Base-by-base conservation (phyloP, 768 basidiomycete species). In the Udeniomyces megalosporus region DNA sequence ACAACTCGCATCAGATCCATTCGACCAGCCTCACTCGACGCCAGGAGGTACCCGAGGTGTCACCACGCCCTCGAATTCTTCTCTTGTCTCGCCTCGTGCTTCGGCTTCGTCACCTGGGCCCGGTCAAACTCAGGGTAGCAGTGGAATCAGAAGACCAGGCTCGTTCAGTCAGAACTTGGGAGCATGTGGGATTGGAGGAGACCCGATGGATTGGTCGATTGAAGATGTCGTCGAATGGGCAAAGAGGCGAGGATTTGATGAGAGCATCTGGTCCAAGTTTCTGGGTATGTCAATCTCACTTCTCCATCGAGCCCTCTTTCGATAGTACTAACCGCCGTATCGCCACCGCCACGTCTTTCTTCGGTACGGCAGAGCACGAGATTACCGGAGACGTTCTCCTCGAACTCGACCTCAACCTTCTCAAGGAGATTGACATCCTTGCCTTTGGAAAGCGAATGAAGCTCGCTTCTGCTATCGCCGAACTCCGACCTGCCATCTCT, bases 301-400 rank as follows among this genome's bases (percentile, higher is more conserved):
- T 49, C 31, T 31, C 22, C n/a, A 4, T 67, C 35, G 28, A 31
- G 8, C 38, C n/a, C 3, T 24, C 12, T 11, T n/a, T 45, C n/a
- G 26, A 17, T 14, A 42, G 38, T 42, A 17, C 6, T 5, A 47
- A 59, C 45, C 34, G 20, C 12, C 15, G 14, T 47, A 5, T n/a
- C n/a, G n/a, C n/a, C n/a, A n/a, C n/a, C n/a, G n/a, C n/a, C n/a
- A n/a, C 38, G 14, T 35, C 15, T 1, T 42, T 22, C 7, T 8
- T 29, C 28, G 2, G 20, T 20, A 20, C n/a, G 3, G 22, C 31
- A 91, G 93, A 97, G 75, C 91, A 99, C 82, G 95, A 99, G 76
- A 97, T 99, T 58, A 88, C 91, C 0, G 95, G 95, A 22, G 95
- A 99, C 68, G 88, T 97, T 34, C 81, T 99, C 7, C 82, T 97